Percentiles rank a stretch among this genome's conserved stretches.
These are phyloP conservation scores for Populus simonii DNA, from an alignment of 345 rosid species.

Conservation along the genomic window DNA sequence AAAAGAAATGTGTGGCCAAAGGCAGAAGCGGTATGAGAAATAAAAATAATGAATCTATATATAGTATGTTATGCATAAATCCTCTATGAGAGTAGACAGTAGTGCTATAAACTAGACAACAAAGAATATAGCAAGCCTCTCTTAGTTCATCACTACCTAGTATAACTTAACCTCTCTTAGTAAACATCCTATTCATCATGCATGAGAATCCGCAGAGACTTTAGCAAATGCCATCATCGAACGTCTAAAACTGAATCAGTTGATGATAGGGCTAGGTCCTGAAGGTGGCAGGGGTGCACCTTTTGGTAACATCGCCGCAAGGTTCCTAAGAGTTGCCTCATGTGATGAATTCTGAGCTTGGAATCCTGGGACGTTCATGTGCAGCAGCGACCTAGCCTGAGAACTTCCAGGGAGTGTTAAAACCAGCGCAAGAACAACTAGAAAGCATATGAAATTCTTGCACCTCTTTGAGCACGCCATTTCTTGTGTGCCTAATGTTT, in stretches of 20 bases:
- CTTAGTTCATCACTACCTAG: neutral
- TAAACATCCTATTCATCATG: too few species aligned
- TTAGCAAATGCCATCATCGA: neutral
- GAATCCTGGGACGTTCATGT: neutral
- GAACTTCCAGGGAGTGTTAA: conserved; percentile 13
- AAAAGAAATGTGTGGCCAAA: too few species aligned
- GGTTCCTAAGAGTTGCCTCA: conserved; percentile 7
- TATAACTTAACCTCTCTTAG: neutral
- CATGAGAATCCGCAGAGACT: neutral
- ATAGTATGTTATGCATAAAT: neutral
- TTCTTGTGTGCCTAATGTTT: neutral
- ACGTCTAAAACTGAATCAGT: neutral
- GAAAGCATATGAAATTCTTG: neutral
- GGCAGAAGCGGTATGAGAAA: too few species aligned
- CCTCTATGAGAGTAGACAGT: neutral
- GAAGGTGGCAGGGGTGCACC: conserved; percentile 48
- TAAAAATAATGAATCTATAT: too few species aligned
- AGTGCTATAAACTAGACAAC: neutral
- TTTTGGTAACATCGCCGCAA: conserved; percentile 36
- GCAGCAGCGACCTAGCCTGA: conserved; percentile 23
- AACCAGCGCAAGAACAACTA: conserved; percentile 11
- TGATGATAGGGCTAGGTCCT: conserved; percentile 42
- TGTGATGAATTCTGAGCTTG: neutral
- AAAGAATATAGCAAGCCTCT: neutral
- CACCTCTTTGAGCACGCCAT: neutral